phyloP scores from a whole-genome alignment of 129 eudicot species.

The Kitagawia praeruptora region DNA sequence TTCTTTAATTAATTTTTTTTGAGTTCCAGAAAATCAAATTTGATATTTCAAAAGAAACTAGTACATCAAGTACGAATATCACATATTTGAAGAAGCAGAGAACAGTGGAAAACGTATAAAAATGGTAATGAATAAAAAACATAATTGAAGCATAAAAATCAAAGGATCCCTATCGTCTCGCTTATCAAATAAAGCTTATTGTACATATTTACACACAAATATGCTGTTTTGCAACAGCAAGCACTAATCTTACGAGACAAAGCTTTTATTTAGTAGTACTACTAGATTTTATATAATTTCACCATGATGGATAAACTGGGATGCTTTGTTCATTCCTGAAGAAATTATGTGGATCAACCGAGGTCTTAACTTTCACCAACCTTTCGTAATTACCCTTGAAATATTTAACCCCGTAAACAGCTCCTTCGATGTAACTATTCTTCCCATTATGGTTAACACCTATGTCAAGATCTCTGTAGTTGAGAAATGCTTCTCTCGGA shows the following conservation, averaged over 20 bases:
- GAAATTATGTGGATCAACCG: conserved; percentile 30
- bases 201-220: background rate
- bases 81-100: too few relatives aligned
- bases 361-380: conserved; percentile 24
- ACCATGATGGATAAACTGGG: conserved; percentile 15
- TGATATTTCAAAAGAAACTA: too few relatives aligned
- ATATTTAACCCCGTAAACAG: conserved; percentile 28
- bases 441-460: conserved; percentile 28
- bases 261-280: background rate
- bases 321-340: conserved; percentile 40
- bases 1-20: too few relatives aligned
- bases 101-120: too few relatives aligned
- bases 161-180: background rate
- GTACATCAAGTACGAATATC: too few relatives aligned
- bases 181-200: background rate
- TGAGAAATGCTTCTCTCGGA: conserved; percentile 34
- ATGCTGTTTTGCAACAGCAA: background rate
- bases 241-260: background rate
- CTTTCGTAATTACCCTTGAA: conserved; percentile 22
- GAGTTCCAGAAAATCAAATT: too few relatives aligned
- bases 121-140: too few relatives aligned
- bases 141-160: too few relatives aligned
- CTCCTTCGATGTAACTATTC: conserved; percentile 20
- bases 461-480: conserved; percentile 39
- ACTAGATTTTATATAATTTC: background rate